A percentile compares a stretch with the other conserved stretches of the same genome.
Evolutionary conservation across 2,329 filamentous ascomycete genomes (phyloP).

Genomic region (Byssoonygena ceratinophila): DNA sequence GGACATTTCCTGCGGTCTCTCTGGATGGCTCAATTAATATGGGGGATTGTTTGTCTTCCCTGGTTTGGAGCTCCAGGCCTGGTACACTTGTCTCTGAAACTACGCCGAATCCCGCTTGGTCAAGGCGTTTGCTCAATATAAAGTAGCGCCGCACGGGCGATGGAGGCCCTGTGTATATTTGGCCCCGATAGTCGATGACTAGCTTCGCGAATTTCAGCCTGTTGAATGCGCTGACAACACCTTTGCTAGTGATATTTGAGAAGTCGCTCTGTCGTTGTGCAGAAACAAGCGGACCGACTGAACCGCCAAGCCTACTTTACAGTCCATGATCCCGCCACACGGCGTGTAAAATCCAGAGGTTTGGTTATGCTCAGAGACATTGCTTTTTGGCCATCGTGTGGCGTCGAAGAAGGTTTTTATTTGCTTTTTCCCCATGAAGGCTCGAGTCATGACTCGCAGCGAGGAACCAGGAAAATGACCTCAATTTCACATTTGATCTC

Average conservation of each 20-base stretch:
- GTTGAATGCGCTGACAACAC: too few species aligned
- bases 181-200: too few species aligned
- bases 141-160: too few species aligned
- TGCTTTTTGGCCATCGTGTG: background rate
- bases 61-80: too few species aligned
- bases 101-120: too few species aligned
- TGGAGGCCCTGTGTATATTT: too few species aligned
- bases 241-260: too few species aligned
- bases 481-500: too few species aligned
- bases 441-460: background rate
- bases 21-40: background rate
- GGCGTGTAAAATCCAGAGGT: background rate
- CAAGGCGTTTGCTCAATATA: too few species aligned
- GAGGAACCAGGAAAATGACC: background rate
- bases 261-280: too few species aligned
- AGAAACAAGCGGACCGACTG: background rate
- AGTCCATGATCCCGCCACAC: background rate
- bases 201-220: too few species aligned
- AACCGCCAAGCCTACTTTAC: background rate
- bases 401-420: background rate
- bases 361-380: background rate
- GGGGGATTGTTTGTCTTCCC: background rate
- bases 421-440: background rate
- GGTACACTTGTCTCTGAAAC: too few species aligned
- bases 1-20: background rate